Percentiles rank a stretch among this genome's conserved stretches.
These are phyloP conservation scores for Amaranthus hypochondriacus DNA, from an alignment of 148 eudicot genomes.

Conservation along the genomic window DNA sequence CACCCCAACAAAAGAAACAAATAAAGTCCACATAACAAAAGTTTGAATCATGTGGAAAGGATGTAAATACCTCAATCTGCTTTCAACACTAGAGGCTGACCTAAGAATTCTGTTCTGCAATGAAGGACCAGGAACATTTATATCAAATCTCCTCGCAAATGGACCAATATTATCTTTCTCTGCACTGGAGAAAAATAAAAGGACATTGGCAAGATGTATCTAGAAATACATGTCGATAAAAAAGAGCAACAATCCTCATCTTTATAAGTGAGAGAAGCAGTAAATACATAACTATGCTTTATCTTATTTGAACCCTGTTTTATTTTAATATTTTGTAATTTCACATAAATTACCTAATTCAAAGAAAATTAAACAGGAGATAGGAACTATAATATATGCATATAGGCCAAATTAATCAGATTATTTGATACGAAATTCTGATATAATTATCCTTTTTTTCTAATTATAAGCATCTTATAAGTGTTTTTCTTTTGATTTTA, in stretches of 20 bases:
- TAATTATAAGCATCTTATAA: too few species aligned
- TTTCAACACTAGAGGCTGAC: constrained; percentile 49
- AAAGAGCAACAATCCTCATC: not conserved
- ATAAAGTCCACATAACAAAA: not conserved
- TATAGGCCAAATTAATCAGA: not conserved
- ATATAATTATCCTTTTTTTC: too few species aligned
- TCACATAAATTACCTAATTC: not conserved
- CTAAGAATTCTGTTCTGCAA: constrained; percentile 69
- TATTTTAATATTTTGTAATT: constrained; percentile 1
- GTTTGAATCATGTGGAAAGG: not conserved
- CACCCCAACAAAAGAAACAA: not conserved
- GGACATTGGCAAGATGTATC: constrained; percentile 8
- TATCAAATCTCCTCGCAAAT: constrained; percentile 54
- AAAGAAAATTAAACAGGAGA: not conserved
- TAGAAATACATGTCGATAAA: not conserved
- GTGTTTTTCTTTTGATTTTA: too few species aligned
- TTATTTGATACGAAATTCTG: not conserved
- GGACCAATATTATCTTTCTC: constrained; percentile 73
- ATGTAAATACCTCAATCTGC: constrained; percentile 49
- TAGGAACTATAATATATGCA: not conserved
- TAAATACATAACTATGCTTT: not conserved
- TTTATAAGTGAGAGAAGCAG: not conserved
- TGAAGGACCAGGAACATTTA: constrained; percentile 58
- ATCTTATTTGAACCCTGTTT: not conserved
- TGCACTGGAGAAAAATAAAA: constrained; percentile 40